phyloP scores from a whole-genome alignment of 257 asterid genomes.

The Nicotiana benthamiana region DNA sequence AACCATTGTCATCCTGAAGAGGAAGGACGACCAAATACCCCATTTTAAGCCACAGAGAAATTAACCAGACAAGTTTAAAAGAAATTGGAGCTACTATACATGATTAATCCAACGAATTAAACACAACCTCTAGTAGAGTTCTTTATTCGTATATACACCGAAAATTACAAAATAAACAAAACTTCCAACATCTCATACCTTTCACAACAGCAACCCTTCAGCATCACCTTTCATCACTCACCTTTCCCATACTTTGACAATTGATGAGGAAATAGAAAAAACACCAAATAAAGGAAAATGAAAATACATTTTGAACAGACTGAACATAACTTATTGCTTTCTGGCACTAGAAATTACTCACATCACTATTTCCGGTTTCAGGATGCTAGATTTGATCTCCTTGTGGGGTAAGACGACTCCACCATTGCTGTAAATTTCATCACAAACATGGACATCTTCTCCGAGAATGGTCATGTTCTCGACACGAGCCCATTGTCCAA shows the following conservation, averaged over 20 bases:
- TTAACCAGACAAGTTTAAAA: background rate
- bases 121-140: background rate
- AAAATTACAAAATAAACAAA: background rate
- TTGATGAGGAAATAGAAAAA: background rate
- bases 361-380: conserved; percentile 86
- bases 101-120: background rate
- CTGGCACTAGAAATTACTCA: conserved; percentile 23
- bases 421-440: conserved; percentile 78
- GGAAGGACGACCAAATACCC: background rate
- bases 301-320: background rate
- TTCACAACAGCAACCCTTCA: background rate
- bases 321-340: conserved; percentile 11
- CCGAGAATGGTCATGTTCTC: conserved; percentile 88
- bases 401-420: conserved; percentile 86
- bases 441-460: conserved; percentile 80
- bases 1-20: background rate
- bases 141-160: background rate
- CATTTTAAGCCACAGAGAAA: background rate
- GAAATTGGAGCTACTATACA: background rate
- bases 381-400: conserved; percentile 76
- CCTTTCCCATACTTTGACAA: background rate
- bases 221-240: background rate
- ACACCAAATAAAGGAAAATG: background rate
- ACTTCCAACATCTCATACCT: background rate
- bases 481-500: conserved; percentile 88